phyloP scores from a whole-genome alignment of 305 asterid genomes.

The Fraxinus ornus region DNA sequence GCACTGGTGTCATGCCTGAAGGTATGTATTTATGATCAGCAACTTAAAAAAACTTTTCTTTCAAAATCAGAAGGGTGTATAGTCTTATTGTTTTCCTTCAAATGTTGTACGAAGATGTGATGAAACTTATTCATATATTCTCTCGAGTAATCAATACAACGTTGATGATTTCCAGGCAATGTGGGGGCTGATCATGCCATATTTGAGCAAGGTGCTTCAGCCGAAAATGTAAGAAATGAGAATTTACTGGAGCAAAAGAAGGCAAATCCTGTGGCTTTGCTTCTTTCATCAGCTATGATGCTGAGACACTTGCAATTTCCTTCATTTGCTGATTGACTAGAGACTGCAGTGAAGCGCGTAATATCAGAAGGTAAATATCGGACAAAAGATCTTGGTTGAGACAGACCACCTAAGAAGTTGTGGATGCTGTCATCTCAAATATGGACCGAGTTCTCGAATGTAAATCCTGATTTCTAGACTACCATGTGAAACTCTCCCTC shows the following conservation, averaged over 20 bases:
- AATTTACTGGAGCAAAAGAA: constrained; percentile 63
- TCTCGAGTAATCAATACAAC: constrained; percentile 2
- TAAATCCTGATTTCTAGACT: constrained; percentile 10
- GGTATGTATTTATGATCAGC: constrained; percentile 45
- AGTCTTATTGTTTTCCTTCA: neutral
- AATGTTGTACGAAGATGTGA: neutral
- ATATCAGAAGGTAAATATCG: constrained; percentile 67
- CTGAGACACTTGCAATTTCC: constrained; percentile 96
- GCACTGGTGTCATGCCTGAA: constrained; percentile 99
- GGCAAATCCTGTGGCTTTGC: constrained; percentile 95
- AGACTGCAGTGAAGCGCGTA: constrained; percentile 74
- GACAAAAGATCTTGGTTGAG: constrained; percentile 73
- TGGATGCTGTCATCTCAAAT: constrained; percentile 81
- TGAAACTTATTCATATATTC: neutral
- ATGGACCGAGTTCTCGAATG: constrained; percentile 42
- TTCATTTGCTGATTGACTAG: constrained; percentile 90
- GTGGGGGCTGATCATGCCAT: constrained; percentile 96
- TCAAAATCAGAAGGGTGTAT: neutral
- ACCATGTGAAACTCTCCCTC: constrained; percentile 1
- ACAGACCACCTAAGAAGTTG: constrained; percentile 64
- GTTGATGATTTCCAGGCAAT: constrained; percentile 56
- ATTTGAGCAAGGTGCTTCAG: constrained; percentile 99
- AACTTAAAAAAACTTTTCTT: neutral
- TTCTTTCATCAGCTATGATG: constrained; percentile 98
- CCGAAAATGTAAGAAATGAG: constrained; percentile 91